Conservation (phyloP, 108 stramenopile genomes). For the Skeletonema marinoi region DNA sequence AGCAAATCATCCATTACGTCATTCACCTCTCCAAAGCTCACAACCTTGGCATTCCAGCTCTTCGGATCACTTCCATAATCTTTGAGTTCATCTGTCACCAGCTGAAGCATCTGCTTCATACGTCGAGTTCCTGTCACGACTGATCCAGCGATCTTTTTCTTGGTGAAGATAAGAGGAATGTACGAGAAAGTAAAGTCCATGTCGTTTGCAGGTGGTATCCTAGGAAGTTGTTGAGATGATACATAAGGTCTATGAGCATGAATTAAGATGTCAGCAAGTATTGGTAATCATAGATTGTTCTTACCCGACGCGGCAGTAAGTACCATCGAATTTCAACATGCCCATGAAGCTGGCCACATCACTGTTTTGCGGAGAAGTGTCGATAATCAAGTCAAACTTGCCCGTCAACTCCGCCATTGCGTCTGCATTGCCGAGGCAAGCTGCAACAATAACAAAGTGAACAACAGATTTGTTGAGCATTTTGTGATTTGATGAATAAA, state of each 20-base stretch:
- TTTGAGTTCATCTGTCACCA: slow-evolving; percentile 7
- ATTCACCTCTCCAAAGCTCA: slow-evolving; percentile 13
- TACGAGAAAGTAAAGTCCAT: slow-evolving; percentile 16
- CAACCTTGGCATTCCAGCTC: slow-evolving; percentile 24
- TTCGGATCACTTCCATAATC: slow-evolving; percentile 10
- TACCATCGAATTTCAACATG: slow-evolving; percentile 26
- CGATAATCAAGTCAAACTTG: slow-evolving; percentile 31
- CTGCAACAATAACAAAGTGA: background rate
- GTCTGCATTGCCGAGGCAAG: slow-evolving; percentile 9
- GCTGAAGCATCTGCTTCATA: slow-evolving; percentile 25
- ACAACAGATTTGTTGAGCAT: no score
- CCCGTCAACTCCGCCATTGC: slow-evolving; percentile 22
- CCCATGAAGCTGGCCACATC: slow-evolving; percentile 17
- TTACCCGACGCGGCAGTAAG: slow-evolving; percentile 22
- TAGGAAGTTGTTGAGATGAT: no score
- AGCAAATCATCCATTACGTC: slow-evolving; percentile 20
- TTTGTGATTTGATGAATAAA: no score
- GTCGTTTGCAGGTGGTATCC: slow-evolving; percentile 18
- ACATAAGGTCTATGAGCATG: no score
- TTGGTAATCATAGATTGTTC: no score
- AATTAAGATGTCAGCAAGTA: no score
- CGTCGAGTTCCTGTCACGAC: slow-evolving; percentile 25
- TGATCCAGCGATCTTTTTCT: slow-evolving; percentile 44
- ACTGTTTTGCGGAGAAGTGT: slow-evolving; percentile 19
- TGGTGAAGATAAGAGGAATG: slow-evolving; percentile 28